Conservation (phyloP, 169 alveolate genomes). For the Neospora caninum region DNA sequence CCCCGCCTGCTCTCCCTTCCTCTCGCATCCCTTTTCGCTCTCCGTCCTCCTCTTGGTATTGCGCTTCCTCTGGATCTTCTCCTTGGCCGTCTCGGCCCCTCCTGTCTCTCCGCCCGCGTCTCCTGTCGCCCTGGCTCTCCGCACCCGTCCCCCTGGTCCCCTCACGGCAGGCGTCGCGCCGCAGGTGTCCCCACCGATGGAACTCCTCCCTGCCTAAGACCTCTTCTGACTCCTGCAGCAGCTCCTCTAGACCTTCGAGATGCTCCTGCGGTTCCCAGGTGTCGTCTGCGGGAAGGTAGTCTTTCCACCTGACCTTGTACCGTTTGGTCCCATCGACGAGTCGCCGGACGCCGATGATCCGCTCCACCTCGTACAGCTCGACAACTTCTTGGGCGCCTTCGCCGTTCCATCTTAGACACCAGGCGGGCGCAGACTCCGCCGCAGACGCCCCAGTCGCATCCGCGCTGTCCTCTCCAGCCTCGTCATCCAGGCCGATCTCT, state of each 20-base stretch:
- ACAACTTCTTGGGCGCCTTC: constrained; percentile 30
- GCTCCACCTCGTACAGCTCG: constrained; percentile 37
- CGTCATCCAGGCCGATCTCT: neutral
- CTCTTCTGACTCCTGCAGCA: constrained; percentile 25
- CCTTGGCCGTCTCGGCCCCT: neutral
- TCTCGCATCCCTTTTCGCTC: neutral
- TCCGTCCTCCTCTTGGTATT: neutral
- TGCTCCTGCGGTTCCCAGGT: constrained; percentile 46
- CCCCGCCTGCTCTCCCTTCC: too few relatives aligned
- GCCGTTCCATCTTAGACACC: constrained; percentile 22
- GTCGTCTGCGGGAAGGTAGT: constrained; percentile 24
- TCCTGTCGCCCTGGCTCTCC: neutral
- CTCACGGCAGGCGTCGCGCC: neutral
- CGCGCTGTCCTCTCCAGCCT: neutral
- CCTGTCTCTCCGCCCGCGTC: neutral
- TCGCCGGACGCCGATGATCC: constrained; percentile 21
- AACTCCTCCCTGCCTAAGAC: neutral
- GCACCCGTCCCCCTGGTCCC: neutral
- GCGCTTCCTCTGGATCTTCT: neutral
- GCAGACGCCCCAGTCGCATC: constrained; percentile 7
- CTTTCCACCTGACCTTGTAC: constrained; percentile 35
- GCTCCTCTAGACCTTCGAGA: constrained; percentile 35
- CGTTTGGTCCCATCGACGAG: neutral
- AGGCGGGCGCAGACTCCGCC: neutral
- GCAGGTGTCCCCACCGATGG: neutral